A percentile compares a stretch with the other conserved stretches of the same genome.
Evolutionary conservation across 2,329 filamentous ascomycete species (phyloP).

Genomic region (Fusarium sp.): DNA sequence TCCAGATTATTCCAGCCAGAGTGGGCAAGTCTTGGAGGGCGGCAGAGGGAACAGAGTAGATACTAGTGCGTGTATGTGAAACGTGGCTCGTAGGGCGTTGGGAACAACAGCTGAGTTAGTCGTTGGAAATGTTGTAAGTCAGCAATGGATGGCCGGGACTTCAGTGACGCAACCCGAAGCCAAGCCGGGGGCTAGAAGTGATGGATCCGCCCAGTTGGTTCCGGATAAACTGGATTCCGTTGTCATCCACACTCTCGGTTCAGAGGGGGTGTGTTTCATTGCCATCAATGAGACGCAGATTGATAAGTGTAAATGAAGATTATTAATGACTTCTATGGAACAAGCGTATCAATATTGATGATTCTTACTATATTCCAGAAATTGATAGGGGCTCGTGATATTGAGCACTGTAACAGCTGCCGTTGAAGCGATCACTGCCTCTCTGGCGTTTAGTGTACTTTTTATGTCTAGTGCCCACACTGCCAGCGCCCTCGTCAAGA

Average conservation of each 20-base stretch:
- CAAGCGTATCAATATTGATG: neutral
- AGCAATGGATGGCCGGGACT: slow-evolving; percentile 13
- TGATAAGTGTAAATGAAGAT: neutral
- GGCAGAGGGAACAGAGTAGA: neutral
- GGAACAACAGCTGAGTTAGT: slow-evolving; percentile 26
- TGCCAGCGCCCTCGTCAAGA: neutral
- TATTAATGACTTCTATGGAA: neutral
- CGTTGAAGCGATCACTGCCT: neutral
- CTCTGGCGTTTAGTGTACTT: neutral
- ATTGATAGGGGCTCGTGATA: neutral
- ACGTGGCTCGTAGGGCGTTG: slow-evolving; percentile 18
- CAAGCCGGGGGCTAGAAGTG: slow-evolving; percentile 16
- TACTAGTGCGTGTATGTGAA: slow-evolving; percentile 21
- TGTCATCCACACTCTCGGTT: neutral
- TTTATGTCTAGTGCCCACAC: neutral
- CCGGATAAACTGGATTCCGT: slow-evolving; percentile 42
- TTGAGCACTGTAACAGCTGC: neutral
- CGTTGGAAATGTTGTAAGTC: slow-evolving; percentile 6
- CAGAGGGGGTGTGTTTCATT: neutral
- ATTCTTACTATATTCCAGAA: too few relatives aligned
- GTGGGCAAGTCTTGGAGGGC: slow-evolving; percentile 45
- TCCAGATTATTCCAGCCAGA: slow-evolving; percentile 65
- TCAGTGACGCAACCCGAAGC: slow-evolving; percentile 42
- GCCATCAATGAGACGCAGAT: neutral
- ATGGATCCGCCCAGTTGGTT: slow-evolving; percentile 13